These are phyloP conservation scores for Musa acuminata DNA, from an alignment of 176 grass and related monocot species.

Conservation along the genomic window DNA sequence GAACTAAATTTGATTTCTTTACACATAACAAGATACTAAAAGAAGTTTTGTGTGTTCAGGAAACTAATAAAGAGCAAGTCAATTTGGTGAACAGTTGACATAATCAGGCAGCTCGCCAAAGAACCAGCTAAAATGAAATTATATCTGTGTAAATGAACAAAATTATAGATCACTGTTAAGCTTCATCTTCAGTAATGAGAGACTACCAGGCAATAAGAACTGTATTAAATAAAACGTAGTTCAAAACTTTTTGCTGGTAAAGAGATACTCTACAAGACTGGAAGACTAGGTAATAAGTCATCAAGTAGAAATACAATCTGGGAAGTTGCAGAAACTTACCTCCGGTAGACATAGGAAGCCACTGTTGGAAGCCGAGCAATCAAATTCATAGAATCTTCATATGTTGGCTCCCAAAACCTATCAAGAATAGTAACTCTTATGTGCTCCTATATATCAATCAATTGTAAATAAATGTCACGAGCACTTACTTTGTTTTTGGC, in stretches of 20 bases:
- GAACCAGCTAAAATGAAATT: neutral
- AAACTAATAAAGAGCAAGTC: neutral
- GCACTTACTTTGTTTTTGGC: constrained; percentile 72
- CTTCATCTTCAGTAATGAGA: neutral
- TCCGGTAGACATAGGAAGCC: constrained; percentile 84
- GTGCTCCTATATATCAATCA: constrained; percentile 6
- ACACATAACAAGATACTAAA: neutral
- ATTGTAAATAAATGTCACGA: neutral
- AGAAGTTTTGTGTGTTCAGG: neutral
- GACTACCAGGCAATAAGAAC: neutral
- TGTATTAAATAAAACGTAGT: too few relatives aligned
- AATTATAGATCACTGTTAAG: neutral
- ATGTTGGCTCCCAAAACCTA: constrained; percentile 98
- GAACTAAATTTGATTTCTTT: neutral
- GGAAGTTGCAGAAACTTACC: constrained; percentile 33
- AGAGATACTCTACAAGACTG: too few relatives aligned
- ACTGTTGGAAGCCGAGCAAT: constrained; percentile 77
- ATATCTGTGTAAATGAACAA: neutral
- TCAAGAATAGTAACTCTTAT: constrained; percentile 16
- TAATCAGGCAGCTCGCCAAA: neutral
- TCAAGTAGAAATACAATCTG: neutral
- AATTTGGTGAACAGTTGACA: neutral
- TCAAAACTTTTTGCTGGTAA: too few relatives aligned
- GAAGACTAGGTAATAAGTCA: neutral
- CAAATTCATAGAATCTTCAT: constrained; percentile 94